These are phyloP conservation scores for Leccinum rimulosum DNA, from an alignment of 768 basidiomycete genomes.

Conservation along the genomic window DNA sequence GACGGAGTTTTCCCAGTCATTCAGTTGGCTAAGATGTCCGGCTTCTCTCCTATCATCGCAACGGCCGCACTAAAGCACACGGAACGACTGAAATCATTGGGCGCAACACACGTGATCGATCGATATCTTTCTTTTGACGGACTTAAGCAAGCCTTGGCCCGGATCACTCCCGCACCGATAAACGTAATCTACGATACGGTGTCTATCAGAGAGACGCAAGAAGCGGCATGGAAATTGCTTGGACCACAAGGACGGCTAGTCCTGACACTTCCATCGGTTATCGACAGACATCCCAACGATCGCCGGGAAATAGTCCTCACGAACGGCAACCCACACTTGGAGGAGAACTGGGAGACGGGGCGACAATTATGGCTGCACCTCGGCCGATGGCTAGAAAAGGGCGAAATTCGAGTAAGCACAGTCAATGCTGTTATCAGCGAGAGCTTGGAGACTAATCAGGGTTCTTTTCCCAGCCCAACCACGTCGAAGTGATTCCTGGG, in stretches of 20 bases:
- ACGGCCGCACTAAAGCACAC: constrained; percentile 37
- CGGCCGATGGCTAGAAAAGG: constrained; percentile 29
- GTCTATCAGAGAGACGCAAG: constrained; percentile 38
- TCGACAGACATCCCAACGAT: constrained; percentile 26
- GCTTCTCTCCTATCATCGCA: constrained; percentile 37
- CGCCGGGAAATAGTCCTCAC: constrained; percentile 31
- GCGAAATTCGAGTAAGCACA: constrained; percentile 30
- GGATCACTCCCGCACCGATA: constrained; percentile 36
- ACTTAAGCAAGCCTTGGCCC: constrained; percentile 35
- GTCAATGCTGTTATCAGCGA: neutral
- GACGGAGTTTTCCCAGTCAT: constrained; percentile 29
- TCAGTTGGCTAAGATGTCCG: constrained; percentile 40
- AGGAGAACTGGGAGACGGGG: constrained; percentile 35
- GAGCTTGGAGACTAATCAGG: neutral
- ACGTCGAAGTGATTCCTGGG: constrained; percentile 38
- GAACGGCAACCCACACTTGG: constrained; percentile 32
- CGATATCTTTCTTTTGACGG: constrained; percentile 26
- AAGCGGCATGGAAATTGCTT: constrained; percentile 36
- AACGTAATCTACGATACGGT: constrained; percentile 40
- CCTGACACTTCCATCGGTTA: constrained; percentile 33
- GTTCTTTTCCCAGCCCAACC: constrained; percentile 38
- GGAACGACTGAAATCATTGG: constrained; percentile 33
- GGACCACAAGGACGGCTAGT: constrained; percentile 38
- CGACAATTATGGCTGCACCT: constrained; percentile 31
- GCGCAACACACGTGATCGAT: constrained; percentile 37